These are phyloP conservation scores for Pleurotus giganteus DNA, from an alignment of 768 basidiomycete genomes.

Conservation along the genomic window DNA sequence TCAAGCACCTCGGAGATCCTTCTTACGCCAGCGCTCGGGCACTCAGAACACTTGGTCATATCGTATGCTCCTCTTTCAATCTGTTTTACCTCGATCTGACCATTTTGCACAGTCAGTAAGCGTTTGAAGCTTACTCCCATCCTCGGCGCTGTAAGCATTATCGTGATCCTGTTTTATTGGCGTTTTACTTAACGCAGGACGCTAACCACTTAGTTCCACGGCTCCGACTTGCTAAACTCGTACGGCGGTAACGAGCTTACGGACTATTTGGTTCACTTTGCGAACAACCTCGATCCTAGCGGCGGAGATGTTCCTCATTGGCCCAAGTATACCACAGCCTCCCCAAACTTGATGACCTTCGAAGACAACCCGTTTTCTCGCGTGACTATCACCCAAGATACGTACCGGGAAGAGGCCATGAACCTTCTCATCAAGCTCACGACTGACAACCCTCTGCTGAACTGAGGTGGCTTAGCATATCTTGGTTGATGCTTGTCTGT, in stretches of 20 bases:
- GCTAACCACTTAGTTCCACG: constrained; percentile 30
- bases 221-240: constrained; percentile 26
- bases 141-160: constrained; percentile 30
- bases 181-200: constrained; percentile 10
- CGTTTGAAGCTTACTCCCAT: constrained; percentile 26
- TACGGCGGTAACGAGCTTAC: constrained; percentile 28
- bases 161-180: neutral
- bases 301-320: constrained; percentile 22
- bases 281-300: constrained; percentile 33
- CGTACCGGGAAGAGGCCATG: constrained; percentile 28
- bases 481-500: no score
- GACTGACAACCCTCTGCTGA: neutral
- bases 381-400: constrained; percentile 23
- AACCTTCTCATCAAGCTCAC: constrained; percentile 15
- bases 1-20: constrained; percentile 33
- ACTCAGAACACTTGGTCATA: constrained; percentile 38
- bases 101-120: constrained; percentile 26
- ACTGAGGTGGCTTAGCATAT: neutral
- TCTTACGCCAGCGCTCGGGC: constrained; percentile 26
- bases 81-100: neutral
- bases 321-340: constrained; percentile 26
- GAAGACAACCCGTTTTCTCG: neutral
- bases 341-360: neutral
- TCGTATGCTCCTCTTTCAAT: constrained; percentile 22
- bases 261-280: constrained; percentile 35